Percentiles rank a stretch among this genome's conserved stretches.
phyloP scores from a whole-genome alignment of 1,139 yeast genomes.

The Diutina catenulata region DNA sequence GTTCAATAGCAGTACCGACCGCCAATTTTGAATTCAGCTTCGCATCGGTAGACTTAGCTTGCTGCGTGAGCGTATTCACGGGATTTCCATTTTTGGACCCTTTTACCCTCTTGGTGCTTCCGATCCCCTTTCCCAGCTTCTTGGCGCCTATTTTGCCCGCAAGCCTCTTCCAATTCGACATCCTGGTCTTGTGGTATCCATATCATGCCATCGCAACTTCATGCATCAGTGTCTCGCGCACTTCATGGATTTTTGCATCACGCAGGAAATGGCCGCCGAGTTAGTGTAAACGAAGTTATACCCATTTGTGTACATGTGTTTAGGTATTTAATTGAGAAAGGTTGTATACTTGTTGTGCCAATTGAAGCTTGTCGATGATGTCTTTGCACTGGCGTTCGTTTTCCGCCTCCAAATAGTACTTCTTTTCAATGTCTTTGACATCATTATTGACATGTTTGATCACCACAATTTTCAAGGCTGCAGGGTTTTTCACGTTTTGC shows the following conservation, averaged over 20 bases:
- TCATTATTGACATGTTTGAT: conserved; percentile 25
- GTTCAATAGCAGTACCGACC: too few species aligned
- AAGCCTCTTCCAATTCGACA: too few species aligned
- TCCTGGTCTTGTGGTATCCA: too few species aligned
- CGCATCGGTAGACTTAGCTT: background rate
- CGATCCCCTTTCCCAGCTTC: too few species aligned
- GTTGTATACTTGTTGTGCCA: conserved; percentile 37
- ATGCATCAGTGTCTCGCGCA: too few species aligned
- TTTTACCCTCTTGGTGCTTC: too few species aligned
- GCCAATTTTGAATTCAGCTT: background rate
- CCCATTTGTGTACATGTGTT: too few species aligned
- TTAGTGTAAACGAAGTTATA: too few species aligned
- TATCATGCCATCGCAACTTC: too few species aligned
- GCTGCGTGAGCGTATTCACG: background rate
- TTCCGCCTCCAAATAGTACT: conserved; percentile 79
- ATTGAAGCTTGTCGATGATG: conserved; percentile 56
- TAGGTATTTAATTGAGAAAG: conserved; percentile 2
- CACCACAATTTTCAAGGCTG: conserved; percentile 75
- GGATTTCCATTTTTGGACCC: background rate
- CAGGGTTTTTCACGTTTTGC: conserved; percentile 55
- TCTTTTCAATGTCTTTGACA: conserved; percentile 29
- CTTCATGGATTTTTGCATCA: too few species aligned
- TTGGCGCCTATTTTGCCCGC: too few species aligned
- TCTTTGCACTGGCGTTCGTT: conserved; percentile 54
- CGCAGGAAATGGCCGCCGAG: too few species aligned